Conservation (phyloP, 805 yeast genomes). For the Suhomyces faveliae region DNA sequence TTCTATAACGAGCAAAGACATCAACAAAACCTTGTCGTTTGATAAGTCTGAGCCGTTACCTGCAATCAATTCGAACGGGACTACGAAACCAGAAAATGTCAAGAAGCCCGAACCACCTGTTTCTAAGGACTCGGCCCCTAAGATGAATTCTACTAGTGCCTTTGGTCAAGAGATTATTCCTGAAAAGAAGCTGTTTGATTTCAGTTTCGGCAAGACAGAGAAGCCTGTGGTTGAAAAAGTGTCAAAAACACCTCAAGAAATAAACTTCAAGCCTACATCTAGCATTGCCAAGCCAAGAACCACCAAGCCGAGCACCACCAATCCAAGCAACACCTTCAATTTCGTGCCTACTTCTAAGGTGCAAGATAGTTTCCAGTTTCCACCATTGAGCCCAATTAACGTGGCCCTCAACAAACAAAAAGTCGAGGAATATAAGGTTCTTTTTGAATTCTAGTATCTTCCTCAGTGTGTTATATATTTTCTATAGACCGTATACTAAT, state of each 20-base stretch:
- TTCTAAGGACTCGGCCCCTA: neutral
- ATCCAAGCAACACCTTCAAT: neutral
- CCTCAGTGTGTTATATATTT: too few relatives aligned
- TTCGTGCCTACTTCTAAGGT: neutral
- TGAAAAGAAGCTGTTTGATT: slow-evolving; percentile 6
- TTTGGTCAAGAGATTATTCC: neutral
- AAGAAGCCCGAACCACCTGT: neutral
- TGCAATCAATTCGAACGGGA: neutral
- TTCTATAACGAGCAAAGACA: slow-evolving; percentile 32
- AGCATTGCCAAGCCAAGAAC: neutral
- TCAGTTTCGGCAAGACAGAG: slow-evolving; percentile 2
- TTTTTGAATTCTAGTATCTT: slow-evolving; percentile 29
- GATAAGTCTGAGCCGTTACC: slow-evolving; percentile 30
- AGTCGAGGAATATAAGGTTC: slow-evolving; percentile 25
- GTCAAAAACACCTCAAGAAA: neutral
- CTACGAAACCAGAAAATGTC: neutral
- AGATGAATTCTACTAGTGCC: neutral
- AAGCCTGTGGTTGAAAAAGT: neutral
- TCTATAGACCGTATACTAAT: neutral
- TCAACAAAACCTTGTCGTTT: slow-evolving; percentile 34
- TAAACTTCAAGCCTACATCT: neutral
- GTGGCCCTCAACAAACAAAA: slow-evolving; percentile 23
- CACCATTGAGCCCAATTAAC: slow-evolving; percentile 18
- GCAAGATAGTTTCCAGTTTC: slow-evolving; percentile 18
- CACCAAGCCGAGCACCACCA: neutral